Base-by-base conservation (phyloP, 176 grass and related monocot genomes). In the Tuctoria greenei region DNA sequence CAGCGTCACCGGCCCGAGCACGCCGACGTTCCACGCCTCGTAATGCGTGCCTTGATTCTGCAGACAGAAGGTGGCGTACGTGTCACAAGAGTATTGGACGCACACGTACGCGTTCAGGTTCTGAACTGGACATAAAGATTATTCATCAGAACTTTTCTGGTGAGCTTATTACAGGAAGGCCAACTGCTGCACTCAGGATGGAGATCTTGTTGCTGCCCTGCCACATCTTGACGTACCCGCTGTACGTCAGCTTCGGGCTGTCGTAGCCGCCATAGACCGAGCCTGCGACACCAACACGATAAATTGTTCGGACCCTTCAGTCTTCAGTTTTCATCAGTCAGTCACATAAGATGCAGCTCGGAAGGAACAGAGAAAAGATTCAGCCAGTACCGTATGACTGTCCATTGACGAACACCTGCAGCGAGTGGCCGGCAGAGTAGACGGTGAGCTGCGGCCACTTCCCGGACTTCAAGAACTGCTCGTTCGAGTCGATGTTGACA, bases 141-240 rank as follows among this genome's bases (percentile, higher is more conserved):
- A 51, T 10, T 54, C 74, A 47, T 54, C 74, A 47, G 11, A 37
- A 41, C 28, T 57, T 25, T 25, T 54, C 50, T 16, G 3, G 26
- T 18, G 2, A 75, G 72, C 91, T 93, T 87, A 98, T 93, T 87
- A 98, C 95, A 35, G 91, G 71, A 27, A 98, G 86, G 17, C 95
- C 95, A 60, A 90, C 84, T 17, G 95, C 86, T 24, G 90, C 79
- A 68, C 91, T 98, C 35, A 98, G 80, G 84, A 98, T 82, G 77
- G 95, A 94, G 84, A 98, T 98, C 81, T 90, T 98, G 86, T 98
- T 98, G 82, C 91, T 98, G 64, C 95, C 95, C 77, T 85, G 83
- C 91, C 91, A 90, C 76, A 98, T 86, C 82, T 94, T 98, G 13
- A 92, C 91, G 26, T 69, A 45, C 70, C 74, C 77, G 28, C 74